Conservation (phyloP, 805 yeast genomes). For the Yamadazyma akitaensis region DNA sequence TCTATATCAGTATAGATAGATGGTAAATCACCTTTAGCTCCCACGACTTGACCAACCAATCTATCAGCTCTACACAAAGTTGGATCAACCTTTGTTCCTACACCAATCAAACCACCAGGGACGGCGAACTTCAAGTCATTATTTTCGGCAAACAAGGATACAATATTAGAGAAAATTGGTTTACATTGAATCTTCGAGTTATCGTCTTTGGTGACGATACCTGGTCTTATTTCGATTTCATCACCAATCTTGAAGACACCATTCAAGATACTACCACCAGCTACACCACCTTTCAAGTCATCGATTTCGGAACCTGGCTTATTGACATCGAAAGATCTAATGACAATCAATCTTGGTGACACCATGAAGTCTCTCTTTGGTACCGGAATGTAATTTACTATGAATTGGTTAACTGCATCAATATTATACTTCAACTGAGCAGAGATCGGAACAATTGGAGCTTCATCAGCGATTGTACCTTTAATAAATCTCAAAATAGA, state of each 20-base stretch:
- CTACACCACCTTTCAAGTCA: slow-evolving; percentile 99
- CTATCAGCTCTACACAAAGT: slow-evolving; percentile 99
- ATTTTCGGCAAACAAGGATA: slow-evolving; percentile 94
- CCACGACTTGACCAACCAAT: slow-evolving; percentile 98
- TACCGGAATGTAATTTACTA: slow-evolving; percentile 92
- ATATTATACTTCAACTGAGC: slow-evolving; percentile 98
- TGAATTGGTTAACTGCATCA: slow-evolving; percentile 96
- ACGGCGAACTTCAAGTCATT: slow-evolving; percentile 98
- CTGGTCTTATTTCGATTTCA: slow-evolving; percentile 98
- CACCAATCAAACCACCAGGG: slow-evolving; percentile 99
- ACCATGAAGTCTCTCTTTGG: slow-evolving; percentile 95
- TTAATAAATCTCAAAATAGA: slow-evolving; percentile 88
- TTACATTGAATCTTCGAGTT: slow-evolving; percentile 85
- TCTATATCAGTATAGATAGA: slow-evolving; percentile 96
- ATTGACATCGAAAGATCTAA: slow-evolving; percentile 97
- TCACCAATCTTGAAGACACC: slow-evolving; percentile 98
- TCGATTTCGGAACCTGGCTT: slow-evolving; percentile 98
- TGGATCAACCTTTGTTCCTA: slow-evolving; percentile 98
- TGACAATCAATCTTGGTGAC: slow-evolving; percentile 92
- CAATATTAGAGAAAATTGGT: slow-evolving; percentile 92
- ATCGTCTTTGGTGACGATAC: slow-evolving; percentile 95
- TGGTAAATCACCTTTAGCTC: slow-evolving; percentile 94
- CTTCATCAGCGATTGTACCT: slow-evolving; percentile 99
- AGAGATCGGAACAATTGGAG: slow-evolving; percentile 97
- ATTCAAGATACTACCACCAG: slow-evolving; percentile 96